These are phyloP conservation scores for Cystofilobasidium ferigula DNA, from an alignment of 768 basidiomycete genomes.

Conservation along the genomic window DNA sequence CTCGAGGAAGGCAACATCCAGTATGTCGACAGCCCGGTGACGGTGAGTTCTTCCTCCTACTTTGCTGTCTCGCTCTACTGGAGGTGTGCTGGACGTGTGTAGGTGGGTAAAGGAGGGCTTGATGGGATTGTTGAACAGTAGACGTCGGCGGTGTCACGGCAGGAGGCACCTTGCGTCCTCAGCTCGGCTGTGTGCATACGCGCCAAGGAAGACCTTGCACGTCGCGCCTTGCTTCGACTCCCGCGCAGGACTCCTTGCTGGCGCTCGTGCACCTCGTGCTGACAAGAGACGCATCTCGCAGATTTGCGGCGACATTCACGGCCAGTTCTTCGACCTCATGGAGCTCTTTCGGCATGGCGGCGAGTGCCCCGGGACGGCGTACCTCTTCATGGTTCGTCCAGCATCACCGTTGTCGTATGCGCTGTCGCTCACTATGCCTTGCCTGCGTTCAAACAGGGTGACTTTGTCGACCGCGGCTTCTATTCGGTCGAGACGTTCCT, in stretches of 20 bases:
- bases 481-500: slow-evolving; percentile 94
- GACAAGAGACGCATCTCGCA: too few relatives aligned
- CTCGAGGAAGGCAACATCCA: slow-evolving; percentile 98
- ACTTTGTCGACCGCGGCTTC: slow-evolving; percentile 94
- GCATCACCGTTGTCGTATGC: neutral
- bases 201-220: too few relatives aligned
- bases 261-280: neutral
- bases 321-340: slow-evolving; percentile 22
- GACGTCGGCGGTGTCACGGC: too few relatives aligned
- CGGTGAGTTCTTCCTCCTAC: slow-evolving; percentile 38
- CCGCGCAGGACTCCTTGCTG: neutral
- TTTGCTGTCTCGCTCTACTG: neutral
- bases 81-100: neutral
- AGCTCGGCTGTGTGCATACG: too few relatives aligned
- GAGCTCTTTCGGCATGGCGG: slow-evolving; percentile 42
- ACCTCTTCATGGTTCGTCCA: slow-evolving; percentile 13
- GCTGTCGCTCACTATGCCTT: too few relatives aligned
- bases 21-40: slow-evolving; percentile 87
- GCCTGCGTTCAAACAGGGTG: too few relatives aligned
- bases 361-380: slow-evolving; percentile 1
- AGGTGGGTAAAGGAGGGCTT: neutral
- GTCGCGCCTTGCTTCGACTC: neutral
- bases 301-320: slow-evolving; percentile 18
- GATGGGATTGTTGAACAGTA: too few relatives aligned
- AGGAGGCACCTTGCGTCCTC: too few relatives aligned